Base-by-base conservation (phyloP, 2,329 filamentous ascomycete species). In the Microascus cirrosus region DNA sequence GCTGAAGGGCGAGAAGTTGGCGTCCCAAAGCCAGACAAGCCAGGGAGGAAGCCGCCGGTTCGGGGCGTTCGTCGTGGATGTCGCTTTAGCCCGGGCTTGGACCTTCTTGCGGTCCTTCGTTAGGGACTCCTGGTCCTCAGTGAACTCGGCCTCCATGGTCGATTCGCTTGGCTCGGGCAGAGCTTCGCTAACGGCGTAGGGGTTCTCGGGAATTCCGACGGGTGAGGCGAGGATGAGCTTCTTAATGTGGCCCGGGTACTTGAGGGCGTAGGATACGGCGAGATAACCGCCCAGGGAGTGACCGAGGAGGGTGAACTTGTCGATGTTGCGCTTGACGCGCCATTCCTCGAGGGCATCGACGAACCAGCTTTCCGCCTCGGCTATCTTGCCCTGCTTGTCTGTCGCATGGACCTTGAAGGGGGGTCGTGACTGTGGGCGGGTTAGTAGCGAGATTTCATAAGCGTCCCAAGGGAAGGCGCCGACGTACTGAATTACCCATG, bases 301-400 rank as follows among this genome's bases (percentile, higher is more conserved):
- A 1, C 93, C 94, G 8, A 97, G 79, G 3, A 99, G 78, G 0
- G 94, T 99, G 68, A 99, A 96, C 62, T 87, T 87, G 55, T 99
- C 91, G 55, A 99, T 89, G 48, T 93, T 92, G 62, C 87, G 85
- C 68, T 90, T 83, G 64, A 90, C 81, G 59, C 94, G 85, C 94
- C 94, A 99, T 71, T 99, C 94, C 69, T 99, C 94, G 7, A 99
- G 78, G 2, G 93, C 89, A 70, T 99, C 94, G 58, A 99, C 83
- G 66, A 99, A 99, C 90, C 90, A 99, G 65, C 83, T 85, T 73
- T 99, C 94, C 0, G 94, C 92, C 70, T 99, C 94, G 22, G 80
- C 77, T 61, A 95, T 92, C 69, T 93, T 92, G 50, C 81, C 85
- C 60, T 90, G 81, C 54, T 84, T 83, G 60, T 90, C 85, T 68